Evolutionary conservation across 495 filamentous ascomycete species (phyloP).

Genomic region (Aspergillus bertholletiae): DNA sequence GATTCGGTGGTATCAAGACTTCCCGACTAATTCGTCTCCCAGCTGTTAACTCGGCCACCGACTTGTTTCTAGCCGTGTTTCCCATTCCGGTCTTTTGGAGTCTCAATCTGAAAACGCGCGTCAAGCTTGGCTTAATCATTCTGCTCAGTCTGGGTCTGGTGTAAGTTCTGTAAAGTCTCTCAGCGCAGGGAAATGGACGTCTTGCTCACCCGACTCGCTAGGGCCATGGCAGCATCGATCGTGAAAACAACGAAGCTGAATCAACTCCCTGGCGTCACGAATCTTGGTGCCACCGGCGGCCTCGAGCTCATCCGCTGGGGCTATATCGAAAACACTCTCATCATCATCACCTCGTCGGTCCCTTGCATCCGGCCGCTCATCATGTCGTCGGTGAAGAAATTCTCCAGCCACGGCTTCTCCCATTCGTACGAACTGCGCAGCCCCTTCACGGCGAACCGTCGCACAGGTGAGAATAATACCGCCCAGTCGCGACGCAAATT

Average conservation of each 20-base stretch:
- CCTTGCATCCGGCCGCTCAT: conserved; percentile 33
- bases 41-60: conserved; percentile 41
- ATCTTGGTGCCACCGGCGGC: conserved; percentile 24
- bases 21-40: background rate
- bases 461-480: conserved; percentile 14
- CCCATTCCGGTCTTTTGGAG: conserved; percentile 44
- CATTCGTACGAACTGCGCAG: conserved; percentile 31
- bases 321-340: conserved; percentile 31
- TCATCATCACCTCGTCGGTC: conserved; percentile 34
- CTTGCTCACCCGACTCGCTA: conserved; percentile 7
- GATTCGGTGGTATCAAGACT: background rate
- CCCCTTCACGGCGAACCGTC: conserved; percentile 15
- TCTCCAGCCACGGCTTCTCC: conserved; percentile 27
- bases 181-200: background rate
- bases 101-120: conserved; percentile 34
- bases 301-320: conserved; percentile 34
- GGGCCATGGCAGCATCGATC: conserved; percentile 40
- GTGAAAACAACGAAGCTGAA: conserved; percentile 39
- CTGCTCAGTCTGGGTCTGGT: conserved; percentile 40
- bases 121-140: conserved; percentile 36
- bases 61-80: conserved; percentile 40
- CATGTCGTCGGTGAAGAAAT: conserved; percentile 36
- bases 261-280: conserved; percentile 30
- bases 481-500: conserved; percentile 11
- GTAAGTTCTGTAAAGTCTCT: conserved; percentile 15